These are phyloP conservation scores for Stachybotrys echinatus DNA, from an alignment of 2,329 filamentous ascomycete genomes.

Conservation along the genomic window DNA sequence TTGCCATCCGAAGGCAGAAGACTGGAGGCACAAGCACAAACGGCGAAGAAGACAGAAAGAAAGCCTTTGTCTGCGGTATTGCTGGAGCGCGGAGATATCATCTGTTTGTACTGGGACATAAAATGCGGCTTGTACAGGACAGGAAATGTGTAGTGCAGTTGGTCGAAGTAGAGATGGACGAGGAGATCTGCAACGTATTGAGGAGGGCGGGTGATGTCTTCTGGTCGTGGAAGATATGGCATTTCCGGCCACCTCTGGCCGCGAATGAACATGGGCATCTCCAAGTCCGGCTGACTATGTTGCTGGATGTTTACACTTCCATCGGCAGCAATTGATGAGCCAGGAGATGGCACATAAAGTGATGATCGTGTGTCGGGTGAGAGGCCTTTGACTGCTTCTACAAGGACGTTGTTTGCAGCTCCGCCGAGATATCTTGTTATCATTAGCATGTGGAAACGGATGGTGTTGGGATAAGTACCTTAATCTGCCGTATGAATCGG, in stretches of 20 bases:
- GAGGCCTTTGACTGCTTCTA: slow-evolving; percentile 19
- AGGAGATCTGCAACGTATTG: slow-evolving; percentile 20
- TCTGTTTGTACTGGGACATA: slow-evolving; percentile 13
- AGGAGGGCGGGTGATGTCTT: slow-evolving; percentile 17
- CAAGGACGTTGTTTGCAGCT: slow-evolving; percentile 17
- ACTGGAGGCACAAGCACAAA: slow-evolving; percentile 21
- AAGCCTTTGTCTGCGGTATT: slow-evolving; percentile 10
- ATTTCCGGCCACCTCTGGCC: slow-evolving; percentile 18
- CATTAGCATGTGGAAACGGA: not conserved
- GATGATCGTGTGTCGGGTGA: slow-evolving; percentile 4
- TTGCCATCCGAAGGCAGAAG: slow-evolving; percentile 11
- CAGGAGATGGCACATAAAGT: slow-evolving; percentile 5
- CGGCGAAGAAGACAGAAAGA: slow-evolving; percentile 20
- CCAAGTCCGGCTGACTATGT: not conserved
- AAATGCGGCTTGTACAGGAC: slow-evolving; percentile 19
- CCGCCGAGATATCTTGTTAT: slow-evolving; percentile 13
- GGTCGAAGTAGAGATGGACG: slow-evolving; percentile 19
- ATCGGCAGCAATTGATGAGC: not conserved
- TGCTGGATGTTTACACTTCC: slow-evolving; percentile 10
- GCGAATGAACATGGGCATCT: slow-evolving; percentile 18
- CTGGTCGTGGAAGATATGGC: slow-evolving; percentile 17
- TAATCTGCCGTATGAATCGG: slow-evolving; percentile 18
- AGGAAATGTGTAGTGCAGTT: slow-evolving; percentile 21
- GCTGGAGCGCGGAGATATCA: slow-evolving; percentile 3
- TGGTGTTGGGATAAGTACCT: slow-evolving; percentile 7